Conservation (phyloP, 2,329 filamentous ascomycete species). For the Xylaria sp. region DNA sequence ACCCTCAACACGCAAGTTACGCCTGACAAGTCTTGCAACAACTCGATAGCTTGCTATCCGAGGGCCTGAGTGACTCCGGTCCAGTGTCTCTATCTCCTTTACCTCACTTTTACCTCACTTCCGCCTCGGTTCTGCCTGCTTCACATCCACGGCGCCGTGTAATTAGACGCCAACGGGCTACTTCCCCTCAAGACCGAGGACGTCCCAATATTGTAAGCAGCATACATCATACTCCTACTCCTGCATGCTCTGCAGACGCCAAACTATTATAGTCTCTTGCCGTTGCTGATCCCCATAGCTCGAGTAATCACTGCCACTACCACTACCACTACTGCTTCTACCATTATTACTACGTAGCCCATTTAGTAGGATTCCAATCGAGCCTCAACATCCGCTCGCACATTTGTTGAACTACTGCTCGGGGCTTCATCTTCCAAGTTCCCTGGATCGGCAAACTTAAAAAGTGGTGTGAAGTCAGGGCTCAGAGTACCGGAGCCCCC, state of each 20-base stretch:
- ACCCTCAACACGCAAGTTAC: not conserved
- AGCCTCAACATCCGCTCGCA: not conserved
- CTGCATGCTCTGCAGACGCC: not conserved
- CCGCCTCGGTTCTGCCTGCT: not conserved
- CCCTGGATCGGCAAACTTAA: conserved; percentile 30
- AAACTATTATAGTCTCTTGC: not conserved
- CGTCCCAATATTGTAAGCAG: not conserved
- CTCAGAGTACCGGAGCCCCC: conserved; percentile 13
- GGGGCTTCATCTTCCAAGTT: conserved; percentile 23
- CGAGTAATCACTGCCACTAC: not conserved
- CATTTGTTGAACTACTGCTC: conserved; percentile 3
- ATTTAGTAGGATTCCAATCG: not conserved
- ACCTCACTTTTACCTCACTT: not conserved
- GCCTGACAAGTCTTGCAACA: not conserved
- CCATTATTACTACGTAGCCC: not conserved
- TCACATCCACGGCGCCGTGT: not conserved
- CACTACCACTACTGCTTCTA: too few species aligned
- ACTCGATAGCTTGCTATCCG: not conserved
- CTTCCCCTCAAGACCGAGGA: not conserved
- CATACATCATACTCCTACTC: not conserved
- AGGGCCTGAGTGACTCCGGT: not conserved
- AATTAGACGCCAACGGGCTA: too few species aligned
- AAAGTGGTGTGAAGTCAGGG: conserved; percentile 17
- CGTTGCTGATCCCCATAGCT: not conserved
- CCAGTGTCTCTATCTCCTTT: not conserved